A percentile compares a stretch with the other conserved stretches of the same genome.
Conservation (phyloP, 2,329 filamentous ascomycete genomes). For the Cladorrhinum sp. region DNA sequence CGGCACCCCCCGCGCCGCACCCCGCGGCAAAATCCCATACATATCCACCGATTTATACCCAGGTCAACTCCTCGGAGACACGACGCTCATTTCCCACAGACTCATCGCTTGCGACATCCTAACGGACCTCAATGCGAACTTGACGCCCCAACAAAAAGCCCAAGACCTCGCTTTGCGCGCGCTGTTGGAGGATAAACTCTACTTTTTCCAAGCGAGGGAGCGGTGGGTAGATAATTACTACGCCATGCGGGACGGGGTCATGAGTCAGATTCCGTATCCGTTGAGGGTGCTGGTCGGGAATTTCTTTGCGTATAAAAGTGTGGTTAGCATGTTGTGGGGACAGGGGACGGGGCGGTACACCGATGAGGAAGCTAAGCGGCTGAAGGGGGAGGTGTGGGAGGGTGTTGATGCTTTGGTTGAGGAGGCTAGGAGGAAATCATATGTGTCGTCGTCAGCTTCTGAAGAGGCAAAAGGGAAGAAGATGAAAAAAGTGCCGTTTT, state of each 20-base stretch:
- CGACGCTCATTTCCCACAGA: slow-evolving; percentile 50
- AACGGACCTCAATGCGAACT: slow-evolving; percentile 45
- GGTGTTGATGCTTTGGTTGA: slow-evolving; percentile 45
- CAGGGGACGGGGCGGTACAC: slow-evolving; percentile 55
- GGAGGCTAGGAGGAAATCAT: slow-evolving; percentile 31
- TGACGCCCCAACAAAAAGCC: slow-evolving; percentile 40
- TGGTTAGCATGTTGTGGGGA: slow-evolving; percentile 45
- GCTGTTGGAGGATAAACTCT: slow-evolving; percentile 58
- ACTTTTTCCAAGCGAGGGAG: slow-evolving; percentile 54
- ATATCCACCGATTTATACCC: slow-evolving; percentile 35
- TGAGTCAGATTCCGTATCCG: slow-evolving; percentile 44
- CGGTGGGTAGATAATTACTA: slow-evolving; percentile 60
- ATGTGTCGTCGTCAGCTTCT: background rate
- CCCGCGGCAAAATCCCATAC: slow-evolving; percentile 61
- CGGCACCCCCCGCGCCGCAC: slow-evolving; percentile 46
- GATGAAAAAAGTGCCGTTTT: slow-evolving; percentile 44
- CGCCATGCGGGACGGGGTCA: slow-evolving; percentile 51
- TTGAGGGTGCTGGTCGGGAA: slow-evolving; percentile 50
- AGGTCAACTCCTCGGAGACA: slow-evolving; percentile 44
- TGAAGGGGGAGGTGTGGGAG: slow-evolving; percentile 53
- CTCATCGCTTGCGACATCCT: slow-evolving; percentile 43
- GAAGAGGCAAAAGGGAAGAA: background rate
- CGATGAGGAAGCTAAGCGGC: slow-evolving; percentile 44
- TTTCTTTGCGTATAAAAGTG: slow-evolving; percentile 45
- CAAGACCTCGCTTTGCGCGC: slow-evolving; percentile 52